Evolutionary conservation across 148 eudicot species (phyloP).

Genomic region (Camellia lanceoleosa): DNA sequence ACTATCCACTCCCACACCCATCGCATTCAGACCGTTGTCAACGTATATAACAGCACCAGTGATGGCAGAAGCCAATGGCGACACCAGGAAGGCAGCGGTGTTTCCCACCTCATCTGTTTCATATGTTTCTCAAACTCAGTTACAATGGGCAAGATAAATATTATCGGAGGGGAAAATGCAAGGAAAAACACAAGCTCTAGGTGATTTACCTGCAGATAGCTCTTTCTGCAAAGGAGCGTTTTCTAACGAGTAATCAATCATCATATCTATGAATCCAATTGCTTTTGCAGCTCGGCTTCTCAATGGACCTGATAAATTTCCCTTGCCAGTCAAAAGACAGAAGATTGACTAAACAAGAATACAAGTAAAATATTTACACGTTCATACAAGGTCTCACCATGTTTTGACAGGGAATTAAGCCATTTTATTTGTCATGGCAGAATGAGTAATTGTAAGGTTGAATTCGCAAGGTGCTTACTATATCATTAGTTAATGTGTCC

Average conservation of each 20-base stretch:
- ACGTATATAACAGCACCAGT: slow-evolving; percentile 90
- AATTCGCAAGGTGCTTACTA: too few relatives aligned
- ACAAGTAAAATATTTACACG: not conserved
- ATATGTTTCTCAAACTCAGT: slow-evolving; percentile 16
- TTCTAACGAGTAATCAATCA: slow-evolving; percentile 86
- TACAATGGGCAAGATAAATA: not conserved
- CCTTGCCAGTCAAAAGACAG: not conserved
- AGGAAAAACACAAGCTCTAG: too few relatives aligned
- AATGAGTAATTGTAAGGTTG: too few relatives aligned
- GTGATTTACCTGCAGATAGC: slow-evolving; percentile 67
- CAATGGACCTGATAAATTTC: slow-evolving; percentile 63
- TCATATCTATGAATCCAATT: slow-evolving; percentile 91
- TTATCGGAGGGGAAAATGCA: too few relatives aligned
- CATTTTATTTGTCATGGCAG: not conserved
- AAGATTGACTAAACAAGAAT: not conserved
- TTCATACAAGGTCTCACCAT: not conserved
- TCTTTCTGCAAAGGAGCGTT: slow-evolving; percentile 94
- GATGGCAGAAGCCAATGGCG: slow-evolving; percentile 95
- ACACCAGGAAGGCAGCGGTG: slow-evolving; percentile 90
- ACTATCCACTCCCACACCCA: slow-evolving; percentile 96
- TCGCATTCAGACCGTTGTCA: slow-evolving; percentile 92
- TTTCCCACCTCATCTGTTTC: slow-evolving; percentile 90
- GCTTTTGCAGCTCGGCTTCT: slow-evolving; percentile 99
- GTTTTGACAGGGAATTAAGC: not conserved
- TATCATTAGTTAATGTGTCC: too few relatives aligned